These are phyloP conservation scores for Stagonosporopsis tanaceti DNA, from an alignment of 2,329 filamentous ascomycete genomes.

Conservation along the genomic window DNA sequence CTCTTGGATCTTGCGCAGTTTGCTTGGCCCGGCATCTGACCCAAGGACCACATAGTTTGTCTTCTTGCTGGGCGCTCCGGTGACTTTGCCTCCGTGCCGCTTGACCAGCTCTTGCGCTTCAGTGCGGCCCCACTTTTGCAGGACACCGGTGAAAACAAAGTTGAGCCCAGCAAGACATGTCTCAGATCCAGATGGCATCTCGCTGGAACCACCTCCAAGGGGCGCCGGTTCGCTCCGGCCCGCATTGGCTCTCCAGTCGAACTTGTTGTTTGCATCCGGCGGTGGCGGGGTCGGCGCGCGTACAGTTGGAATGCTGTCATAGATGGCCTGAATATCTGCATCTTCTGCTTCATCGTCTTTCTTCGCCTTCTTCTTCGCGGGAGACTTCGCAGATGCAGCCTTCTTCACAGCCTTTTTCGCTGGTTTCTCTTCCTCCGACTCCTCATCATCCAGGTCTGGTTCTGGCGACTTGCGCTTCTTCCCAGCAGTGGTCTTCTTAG, in stretches of 20 bases:
- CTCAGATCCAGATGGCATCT: slow-evolving; percentile 82
- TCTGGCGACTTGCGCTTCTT: slow-evolving; percentile 67
- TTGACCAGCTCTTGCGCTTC: slow-evolving; percentile 89
- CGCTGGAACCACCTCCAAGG: slow-evolving; percentile 65
- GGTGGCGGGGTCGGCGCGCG: slow-evolving; percentile 83
- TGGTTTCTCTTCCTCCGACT: slow-evolving; percentile 64
- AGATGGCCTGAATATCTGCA: slow-evolving; percentile 79
- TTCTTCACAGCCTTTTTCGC: slow-evolving; percentile 63
- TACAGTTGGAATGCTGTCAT: slow-evolving; percentile 86
- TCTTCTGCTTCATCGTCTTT: slow-evolving; percentile 73
- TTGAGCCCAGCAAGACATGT: slow-evolving; percentile 89
- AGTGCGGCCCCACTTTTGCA: slow-evolving; percentile 81
- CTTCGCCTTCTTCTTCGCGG: slow-evolving; percentile 67
- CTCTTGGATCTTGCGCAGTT: slow-evolving; percentile 83
- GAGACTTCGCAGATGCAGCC: slow-evolving; percentile 55
- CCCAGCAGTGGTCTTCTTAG: slow-evolving; percentile 46
- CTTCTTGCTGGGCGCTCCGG: slow-evolving; percentile 83
- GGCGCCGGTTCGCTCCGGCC: slow-evolving; percentile 70
- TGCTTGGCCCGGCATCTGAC: slow-evolving; percentile 89
- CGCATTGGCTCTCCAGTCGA: slow-evolving; percentile 71
- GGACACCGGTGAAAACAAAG: slow-evolving; percentile 94
- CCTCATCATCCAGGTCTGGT: slow-evolving; percentile 60
- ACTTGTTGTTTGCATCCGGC: slow-evolving; percentile 73
- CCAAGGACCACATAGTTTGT: slow-evolving; percentile 94
- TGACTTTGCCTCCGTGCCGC: slow-evolving; percentile 92